phyloP scores from a whole-genome alignment of 73 alveolate genomes.

The Halteria grandinella region DNA sequence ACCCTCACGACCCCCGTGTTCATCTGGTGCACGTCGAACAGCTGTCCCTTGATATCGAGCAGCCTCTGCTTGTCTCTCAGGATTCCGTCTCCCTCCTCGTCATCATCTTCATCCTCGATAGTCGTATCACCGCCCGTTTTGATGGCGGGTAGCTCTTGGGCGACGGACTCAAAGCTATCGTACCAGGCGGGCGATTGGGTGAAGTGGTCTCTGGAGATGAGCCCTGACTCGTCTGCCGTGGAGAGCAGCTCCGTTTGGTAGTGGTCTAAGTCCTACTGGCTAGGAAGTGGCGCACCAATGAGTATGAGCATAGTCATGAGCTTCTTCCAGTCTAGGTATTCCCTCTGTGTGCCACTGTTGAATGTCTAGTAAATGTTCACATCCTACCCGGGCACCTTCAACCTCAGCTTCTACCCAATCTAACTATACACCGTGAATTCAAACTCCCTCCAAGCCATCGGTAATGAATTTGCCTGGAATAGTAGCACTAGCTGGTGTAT shows the following conservation, averaged over 20 bases:
- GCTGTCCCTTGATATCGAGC: no score
- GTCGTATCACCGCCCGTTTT: no score
- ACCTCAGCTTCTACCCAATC: neutral
- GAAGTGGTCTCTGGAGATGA: neutral
- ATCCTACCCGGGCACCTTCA: neutral
- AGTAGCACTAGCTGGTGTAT: neutral
- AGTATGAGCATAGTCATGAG: neutral
- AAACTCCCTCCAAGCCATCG: conserved; percentile 9
- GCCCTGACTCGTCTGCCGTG: neutral
- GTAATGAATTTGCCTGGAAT: neutral
- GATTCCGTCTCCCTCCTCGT: no score
- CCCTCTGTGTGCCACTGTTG: neutral
- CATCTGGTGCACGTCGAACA: no score
- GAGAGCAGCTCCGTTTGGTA: neutral
- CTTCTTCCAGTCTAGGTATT: conserved; percentile 33
- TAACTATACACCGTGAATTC: conserved; percentile 1
- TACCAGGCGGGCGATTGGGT: neutral
- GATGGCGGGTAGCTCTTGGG: no score
- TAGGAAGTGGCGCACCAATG: neutral
- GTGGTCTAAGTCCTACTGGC: neutral
- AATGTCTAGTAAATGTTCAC: neutral
- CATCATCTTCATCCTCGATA: no score
- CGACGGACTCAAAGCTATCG: neutral
- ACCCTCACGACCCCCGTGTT: no score
- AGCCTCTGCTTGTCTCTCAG: no score